Evolutionary conservation across 306 rosid species (phyloP).

Genomic region (Carpinus viminea): DNA sequence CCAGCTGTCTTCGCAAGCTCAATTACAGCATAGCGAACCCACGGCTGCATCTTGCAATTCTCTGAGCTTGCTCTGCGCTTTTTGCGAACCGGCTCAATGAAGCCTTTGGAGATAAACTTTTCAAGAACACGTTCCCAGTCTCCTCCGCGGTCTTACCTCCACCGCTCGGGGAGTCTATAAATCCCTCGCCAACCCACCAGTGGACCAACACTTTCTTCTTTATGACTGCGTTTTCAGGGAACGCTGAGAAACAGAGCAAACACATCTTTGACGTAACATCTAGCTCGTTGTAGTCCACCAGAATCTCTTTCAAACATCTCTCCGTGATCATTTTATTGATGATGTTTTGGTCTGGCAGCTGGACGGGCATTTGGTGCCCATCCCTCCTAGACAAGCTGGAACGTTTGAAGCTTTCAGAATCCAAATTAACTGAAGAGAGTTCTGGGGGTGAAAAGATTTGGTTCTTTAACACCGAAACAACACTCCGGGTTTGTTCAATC

Average conservation of each 20-base stretch:
- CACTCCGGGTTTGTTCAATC: no score
- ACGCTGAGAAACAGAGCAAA: slow-evolving; percentile 27
- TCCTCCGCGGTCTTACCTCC: background rate
- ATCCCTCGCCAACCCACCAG: slow-evolving; percentile 36
- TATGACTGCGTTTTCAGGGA: slow-evolving; percentile 20
- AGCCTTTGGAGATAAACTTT: background rate
- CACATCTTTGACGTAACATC: background rate
- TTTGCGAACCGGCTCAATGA: slow-evolving; percentile 3
- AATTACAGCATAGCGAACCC: background rate
- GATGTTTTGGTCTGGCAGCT: no score
- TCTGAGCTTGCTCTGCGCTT: slow-evolving; percentile 20
- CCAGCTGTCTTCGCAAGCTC: background rate
- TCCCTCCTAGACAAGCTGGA: no score
- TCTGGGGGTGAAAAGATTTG: no score
- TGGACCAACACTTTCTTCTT: slow-evolving; percentile 30
- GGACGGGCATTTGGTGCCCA: no score
- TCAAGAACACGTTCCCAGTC: background rate
- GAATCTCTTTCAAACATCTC: no score
- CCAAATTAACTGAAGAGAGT: no score
- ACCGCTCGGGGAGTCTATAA: background rate
- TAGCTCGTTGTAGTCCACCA: background rate
- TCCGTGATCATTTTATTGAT: no score
- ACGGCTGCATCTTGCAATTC: slow-evolving; percentile 8
- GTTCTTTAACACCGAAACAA: no score
- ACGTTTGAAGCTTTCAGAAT: no score